phyloP scores from a whole-genome alignment of 179 eudicot species.

The Spinacia oleracea region DNA sequence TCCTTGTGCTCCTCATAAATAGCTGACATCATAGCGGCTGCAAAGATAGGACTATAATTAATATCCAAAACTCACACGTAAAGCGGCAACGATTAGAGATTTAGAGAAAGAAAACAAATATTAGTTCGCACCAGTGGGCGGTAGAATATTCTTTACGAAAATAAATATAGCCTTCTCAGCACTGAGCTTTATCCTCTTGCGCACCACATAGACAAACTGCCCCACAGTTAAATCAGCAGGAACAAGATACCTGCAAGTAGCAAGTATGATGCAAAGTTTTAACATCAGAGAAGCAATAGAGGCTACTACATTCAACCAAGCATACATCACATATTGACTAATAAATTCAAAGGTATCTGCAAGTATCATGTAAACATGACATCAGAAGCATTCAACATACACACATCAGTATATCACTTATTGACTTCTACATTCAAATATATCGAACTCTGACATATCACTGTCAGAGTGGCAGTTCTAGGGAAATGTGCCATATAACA shows the following conservation, averaged over 20 bases:
- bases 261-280: not conserved
- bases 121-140: slow-evolving; percentile 41
- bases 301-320: not conserved
- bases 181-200: slow-evolving; percentile 46
- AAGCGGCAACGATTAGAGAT: not conserved
- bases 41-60: not conserved
- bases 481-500: not conserved
- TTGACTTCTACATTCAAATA: not conserved
- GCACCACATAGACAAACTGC: slow-evolving; percentile 50
- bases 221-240: slow-evolving; percentile 52
- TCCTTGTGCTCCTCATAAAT: slow-evolving; percentile 44
- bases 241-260: slow-evolving; percentile 43
- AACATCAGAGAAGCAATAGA: not conserved
- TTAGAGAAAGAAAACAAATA: not conserved
- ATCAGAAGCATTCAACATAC: not conserved
- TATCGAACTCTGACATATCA: not conserved
- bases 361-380: slow-evolving; percentile 4
- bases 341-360: not conserved
- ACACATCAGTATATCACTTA: slow-evolving; percentile 1
- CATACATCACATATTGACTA: not conserved
- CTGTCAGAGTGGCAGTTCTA: not conserved
- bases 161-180: slow-evolving; percentile 50
- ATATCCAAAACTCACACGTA: not conserved
- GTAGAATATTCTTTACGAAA: slow-evolving; percentile 48
- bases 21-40: slow-evolving; percentile 47